Percentiles rank a stretch among this genome's conserved stretches.
phyloP scores from a whole-genome alignment of 176 grass and related monocot species.

The Rhynchospora breviuscula region DNA sequence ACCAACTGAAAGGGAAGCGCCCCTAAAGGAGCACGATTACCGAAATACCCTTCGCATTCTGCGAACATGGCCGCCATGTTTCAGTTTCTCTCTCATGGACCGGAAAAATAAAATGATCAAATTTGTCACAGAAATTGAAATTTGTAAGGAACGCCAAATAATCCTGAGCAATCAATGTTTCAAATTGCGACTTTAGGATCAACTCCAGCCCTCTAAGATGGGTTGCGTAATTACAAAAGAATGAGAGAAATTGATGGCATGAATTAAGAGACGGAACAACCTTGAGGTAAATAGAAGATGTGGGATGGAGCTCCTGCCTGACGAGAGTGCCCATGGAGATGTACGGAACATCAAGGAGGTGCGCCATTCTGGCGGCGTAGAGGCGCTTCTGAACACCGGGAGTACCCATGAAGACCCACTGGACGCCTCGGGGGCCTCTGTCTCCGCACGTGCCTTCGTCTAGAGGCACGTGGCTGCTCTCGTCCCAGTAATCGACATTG shows the following conservation, averaged over 20 bases:
- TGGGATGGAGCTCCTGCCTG: constrained; percentile 61
- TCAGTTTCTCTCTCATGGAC: neutral
- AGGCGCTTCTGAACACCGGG: constrained; percentile 76
- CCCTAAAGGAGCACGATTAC: constrained; percentile 21
- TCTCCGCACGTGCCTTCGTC: constrained; percentile 22
- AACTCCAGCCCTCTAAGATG: neutral
- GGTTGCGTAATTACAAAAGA: neutral
- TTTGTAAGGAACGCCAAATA: neutral
- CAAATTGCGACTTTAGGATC: neutral
- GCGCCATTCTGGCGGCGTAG: constrained; percentile 74
- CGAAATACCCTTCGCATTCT: neutral
- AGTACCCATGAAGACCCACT: constrained; percentile 92
- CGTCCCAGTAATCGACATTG: constrained; percentile 43
- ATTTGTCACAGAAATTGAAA: neutral
- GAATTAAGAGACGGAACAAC: constrained; percentile 21
- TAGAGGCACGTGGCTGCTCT: constrained; percentile 30
- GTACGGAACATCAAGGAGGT: constrained; percentile 77
- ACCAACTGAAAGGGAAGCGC: neutral
- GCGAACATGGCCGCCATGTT: constrained; percentile 27
- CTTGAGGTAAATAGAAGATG: constrained; percentile 66
- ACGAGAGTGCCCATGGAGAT: constrained; percentile 92
- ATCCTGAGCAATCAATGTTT: neutral
- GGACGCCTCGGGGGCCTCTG: constrained; percentile 31
- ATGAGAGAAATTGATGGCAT: neutral
- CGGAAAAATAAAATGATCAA: constrained; percentile 17